Conservation (phyloP, 2,329 filamentous ascomycete species). For the Colletotrichum salicis region DNA sequence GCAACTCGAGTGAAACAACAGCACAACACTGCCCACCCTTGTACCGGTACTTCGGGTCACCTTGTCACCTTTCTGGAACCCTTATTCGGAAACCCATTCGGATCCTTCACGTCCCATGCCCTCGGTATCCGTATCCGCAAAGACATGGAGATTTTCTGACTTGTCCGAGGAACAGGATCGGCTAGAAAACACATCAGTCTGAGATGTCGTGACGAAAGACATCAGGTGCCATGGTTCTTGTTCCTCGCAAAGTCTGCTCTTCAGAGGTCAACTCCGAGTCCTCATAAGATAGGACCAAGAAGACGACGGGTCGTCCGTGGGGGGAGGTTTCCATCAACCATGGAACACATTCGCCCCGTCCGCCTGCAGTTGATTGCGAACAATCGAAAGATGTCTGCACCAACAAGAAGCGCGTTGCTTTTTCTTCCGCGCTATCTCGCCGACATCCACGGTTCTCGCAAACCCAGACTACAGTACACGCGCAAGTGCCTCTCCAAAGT, state of each 20-base stretch:
- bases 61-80: neutral
- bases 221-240: neutral
- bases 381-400: slow-evolving; percentile 15
- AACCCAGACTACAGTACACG: neutral
- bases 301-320: neutral
- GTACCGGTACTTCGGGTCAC: slow-evolving; percentile 18
- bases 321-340: neutral
- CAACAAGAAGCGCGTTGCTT: neutral
- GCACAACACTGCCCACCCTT: slow-evolving; percentile 21
- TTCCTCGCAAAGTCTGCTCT: neutral
- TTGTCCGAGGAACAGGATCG: neutral
- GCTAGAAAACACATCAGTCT: neutral
- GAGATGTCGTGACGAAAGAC: neutral
- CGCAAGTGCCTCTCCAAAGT: neutral
- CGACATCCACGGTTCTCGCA: neutral
- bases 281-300: neutral
- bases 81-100: neutral
- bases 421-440: neutral
- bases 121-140: neutral
- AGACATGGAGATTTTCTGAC: neutral
- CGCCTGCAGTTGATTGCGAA: slow-evolving; percentile 4
- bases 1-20: slow-evolving; percentile 13
- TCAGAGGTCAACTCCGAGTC: neutral
- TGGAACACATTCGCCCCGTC: neutral
- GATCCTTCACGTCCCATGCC: neutral